These are phyloP conservation scores for Alternaria solani DNA, from an alignment of 2,329 filamentous ascomycete species.

Conservation along the genomic window DNA sequence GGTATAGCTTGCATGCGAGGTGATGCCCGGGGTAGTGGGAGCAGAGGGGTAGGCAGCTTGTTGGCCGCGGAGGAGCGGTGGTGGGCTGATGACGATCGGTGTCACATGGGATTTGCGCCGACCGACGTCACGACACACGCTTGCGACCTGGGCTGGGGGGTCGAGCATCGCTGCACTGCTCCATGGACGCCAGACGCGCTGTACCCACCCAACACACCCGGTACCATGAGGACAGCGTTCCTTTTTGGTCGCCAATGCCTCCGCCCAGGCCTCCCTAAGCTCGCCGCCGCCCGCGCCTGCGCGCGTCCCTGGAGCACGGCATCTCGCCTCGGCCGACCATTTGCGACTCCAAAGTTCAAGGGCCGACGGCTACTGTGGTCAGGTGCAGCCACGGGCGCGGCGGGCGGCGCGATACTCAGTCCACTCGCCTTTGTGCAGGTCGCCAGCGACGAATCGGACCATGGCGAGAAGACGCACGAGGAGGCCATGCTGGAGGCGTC, in stretches of 20 bases:
- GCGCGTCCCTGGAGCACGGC: slow-evolving; percentile 38
- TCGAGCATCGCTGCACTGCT: slow-evolving; percentile 7
- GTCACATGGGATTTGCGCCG: slow-evolving; percentile 29
- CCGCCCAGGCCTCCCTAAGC: slow-evolving; percentile 48
- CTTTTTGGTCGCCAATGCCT: slow-evolving; percentile 60
- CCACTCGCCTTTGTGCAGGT: slow-evolving; percentile 68
- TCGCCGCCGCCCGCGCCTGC: slow-evolving; percentile 24
- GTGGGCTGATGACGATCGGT: slow-evolving; percentile 14
- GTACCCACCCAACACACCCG: slow-evolving; percentile 28
- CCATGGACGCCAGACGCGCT: slow-evolving; percentile 39
- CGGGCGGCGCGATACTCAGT: slow-evolving; percentile 53
- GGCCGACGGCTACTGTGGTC: slow-evolving; percentile 45
- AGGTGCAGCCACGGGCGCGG: slow-evolving; percentile 34
- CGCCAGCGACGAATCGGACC: slow-evolving; percentile 58
- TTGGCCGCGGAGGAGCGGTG: slow-evolving; percentile 8
- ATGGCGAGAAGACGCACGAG: slow-evolving; percentile 73
- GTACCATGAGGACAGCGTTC: slow-evolving; percentile 60
- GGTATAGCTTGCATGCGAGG: not conserved
- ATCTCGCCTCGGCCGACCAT: slow-evolving; percentile 42
- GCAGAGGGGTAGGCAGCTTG: not conserved
- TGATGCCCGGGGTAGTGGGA: not conserved
- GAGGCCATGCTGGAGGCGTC: slow-evolving; percentile 87
- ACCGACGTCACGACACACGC: slow-evolving; percentile 34
- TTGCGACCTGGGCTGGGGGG: not conserved
- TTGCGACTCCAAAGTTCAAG: slow-evolving; percentile 47